Conservation (phyloP, 371 early-diverging fungal genomes). For the Mucor indicus region DNA sequence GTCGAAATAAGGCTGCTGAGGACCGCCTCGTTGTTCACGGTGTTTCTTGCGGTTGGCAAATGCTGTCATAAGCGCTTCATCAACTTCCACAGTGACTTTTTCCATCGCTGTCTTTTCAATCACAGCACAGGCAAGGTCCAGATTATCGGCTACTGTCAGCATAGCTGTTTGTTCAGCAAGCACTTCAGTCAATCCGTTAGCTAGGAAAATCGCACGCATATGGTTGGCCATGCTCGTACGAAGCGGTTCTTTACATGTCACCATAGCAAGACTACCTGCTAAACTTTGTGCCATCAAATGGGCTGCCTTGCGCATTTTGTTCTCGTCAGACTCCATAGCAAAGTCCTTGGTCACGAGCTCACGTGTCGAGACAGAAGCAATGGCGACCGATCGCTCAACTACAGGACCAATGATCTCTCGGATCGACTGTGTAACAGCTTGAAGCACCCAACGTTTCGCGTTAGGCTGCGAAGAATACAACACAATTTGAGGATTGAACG, state of each 20-base stretch:
- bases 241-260: slow-evolving; percentile 93
- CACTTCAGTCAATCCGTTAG: slow-evolving; percentile 60
- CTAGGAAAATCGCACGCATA: slow-evolving; percentile 72
- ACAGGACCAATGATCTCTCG: slow-evolving; percentile 85
- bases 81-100: slow-evolving; percentile 85
- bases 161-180: slow-evolving; percentile 80
- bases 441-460: slow-evolving; percentile 77
- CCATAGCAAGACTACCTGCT: slow-evolving; percentile 78
- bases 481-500: slow-evolving; percentile 67
- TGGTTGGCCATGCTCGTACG: slow-evolving; percentile 81
- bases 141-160: slow-evolving; percentile 82
- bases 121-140: slow-evolving; percentile 87
- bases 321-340: slow-evolving; percentile 89
- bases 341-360: slow-evolving; percentile 94
- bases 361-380: slow-evolving; percentile 87
- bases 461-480: slow-evolving; percentile 79
- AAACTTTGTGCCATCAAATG: slow-evolving; percentile 91
- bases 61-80: slow-evolving; percentile 68
- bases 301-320: slow-evolving; percentile 88
- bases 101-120: slow-evolving; percentile 94
- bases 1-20: slow-evolving; percentile 90
- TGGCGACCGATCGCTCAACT: slow-evolving; percentile 88
- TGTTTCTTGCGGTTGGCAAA: slow-evolving; percentile 78
- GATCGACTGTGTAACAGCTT: slow-evolving; percentile 88
- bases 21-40: slow-evolving; percentile 69